A percentile compares a stretch with the other conserved stretches of the same genome.
Conservation (phyloP, 768 basidiomycete species). For the Pleurotus citrinopileatus region DNA sequence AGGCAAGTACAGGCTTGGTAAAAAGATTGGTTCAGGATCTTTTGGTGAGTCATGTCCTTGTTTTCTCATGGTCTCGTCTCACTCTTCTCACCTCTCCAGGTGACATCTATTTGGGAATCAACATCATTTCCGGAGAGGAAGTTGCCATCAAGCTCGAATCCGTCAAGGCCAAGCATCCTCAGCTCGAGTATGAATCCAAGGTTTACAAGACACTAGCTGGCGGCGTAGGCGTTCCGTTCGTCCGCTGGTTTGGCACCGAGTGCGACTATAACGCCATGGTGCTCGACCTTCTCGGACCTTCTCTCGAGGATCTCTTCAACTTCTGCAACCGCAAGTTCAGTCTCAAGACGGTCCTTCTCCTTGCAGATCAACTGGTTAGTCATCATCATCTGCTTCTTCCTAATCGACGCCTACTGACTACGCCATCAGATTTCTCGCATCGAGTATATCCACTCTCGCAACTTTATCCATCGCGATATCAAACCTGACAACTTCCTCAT, state of each 20-base stretch:
- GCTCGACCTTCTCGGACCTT: conserved; percentile 91
- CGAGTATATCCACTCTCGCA: conserved; percentile 99
- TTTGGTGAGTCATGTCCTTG: conserved; percentile 67
- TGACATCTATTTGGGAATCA: conserved; percentile 99
- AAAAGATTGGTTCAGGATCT: conserved; percentile 99
- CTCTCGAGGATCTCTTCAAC: conserved; percentile 89
- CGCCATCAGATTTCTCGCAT: conserved; percentile 85
- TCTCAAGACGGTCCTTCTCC: conserved; percentile 93
- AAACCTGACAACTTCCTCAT: conserved; percentile 99
- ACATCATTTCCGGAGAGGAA: conserved; percentile 99
- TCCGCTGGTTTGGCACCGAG: conserved; percentile 91
- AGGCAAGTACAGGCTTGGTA: conserved; percentile 96
- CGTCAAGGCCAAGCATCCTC: conserved; percentile 99
- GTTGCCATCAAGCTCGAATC: conserved; percentile 99
- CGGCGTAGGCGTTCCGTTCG: conserved; percentile 98
- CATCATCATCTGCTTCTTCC: conserved; percentile 15
- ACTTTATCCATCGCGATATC: conserved; percentile 97
- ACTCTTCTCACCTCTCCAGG: conserved; percentile 41
- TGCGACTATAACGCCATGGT: conserved; percentile 99
- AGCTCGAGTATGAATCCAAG: conserved; percentile 97
- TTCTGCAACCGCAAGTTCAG: conserved; percentile 97
- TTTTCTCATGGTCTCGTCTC: conserved; percentile 10
- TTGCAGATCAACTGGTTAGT: conserved; percentile 93
- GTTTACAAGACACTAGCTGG: conserved; percentile 98
- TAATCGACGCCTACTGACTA: conserved; percentile 21